Base-by-base conservation (phyloP, 257 asterid species). In the Solanum chilense region DNA sequence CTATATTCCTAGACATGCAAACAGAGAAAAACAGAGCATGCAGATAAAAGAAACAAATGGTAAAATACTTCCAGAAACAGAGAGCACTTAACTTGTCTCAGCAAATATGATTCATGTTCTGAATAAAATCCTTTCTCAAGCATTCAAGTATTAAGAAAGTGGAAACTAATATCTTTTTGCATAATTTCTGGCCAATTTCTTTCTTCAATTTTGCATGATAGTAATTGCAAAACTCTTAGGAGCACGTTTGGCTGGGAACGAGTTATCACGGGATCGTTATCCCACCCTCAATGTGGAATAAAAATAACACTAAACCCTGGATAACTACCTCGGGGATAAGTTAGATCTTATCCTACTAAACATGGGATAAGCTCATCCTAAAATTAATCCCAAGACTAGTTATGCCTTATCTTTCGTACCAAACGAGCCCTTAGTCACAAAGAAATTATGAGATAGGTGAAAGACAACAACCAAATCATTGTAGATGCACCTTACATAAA, bases 1-100 rank as follows among this genome's bases (percentile, higher is more conserved):
- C 45, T 58, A 80, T 41, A 21, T 47, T 62, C 90, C 91, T 7
- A 88, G 85, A 82, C 86, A 56, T 70, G 83, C 42, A 35, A 41
- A 14, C 6, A 70, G 44, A n/a, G 60, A 71, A 76, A 14, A 12
- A 25, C 66, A 69, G 45, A 84, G 56, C 87, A 85, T 27, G 58
- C 86, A 35, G 52, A 64, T 52, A 12, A 52, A 85, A 70, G 56
- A 60, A 85, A 31, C 82, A 70, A 39, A 85, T 44, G 37, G 83
- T 85, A 70, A 42, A 29, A 68, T 85, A 44, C 23, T 18, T 62
- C 9, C 39, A 33, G 9, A 13, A 14, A 6, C 13, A 83, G 27
- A 64, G n/a, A 83, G 56, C 33, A n/a, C 37, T 47, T 29, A 82
- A 52, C 42, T 23, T 56, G 33, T 83, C 74, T 23, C 35, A 70